Conservation (phyloP, 768 basidiomycete genomes). For the Psilocybe sp. region DNA sequence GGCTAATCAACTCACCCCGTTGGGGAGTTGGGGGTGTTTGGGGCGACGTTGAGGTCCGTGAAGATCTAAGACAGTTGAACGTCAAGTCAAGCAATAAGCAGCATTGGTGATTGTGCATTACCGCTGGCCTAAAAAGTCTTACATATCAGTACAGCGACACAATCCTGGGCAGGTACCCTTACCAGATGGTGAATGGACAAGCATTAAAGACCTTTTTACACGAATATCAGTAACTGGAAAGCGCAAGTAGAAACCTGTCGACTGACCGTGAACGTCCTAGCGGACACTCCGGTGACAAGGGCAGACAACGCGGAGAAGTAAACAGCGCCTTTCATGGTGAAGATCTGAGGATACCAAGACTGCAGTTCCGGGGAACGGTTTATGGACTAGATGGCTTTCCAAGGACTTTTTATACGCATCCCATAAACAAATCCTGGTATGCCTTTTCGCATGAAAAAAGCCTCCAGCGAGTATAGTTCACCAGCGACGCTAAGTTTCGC, state of each 20-base stretch:
- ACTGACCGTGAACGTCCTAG: slow-evolving; percentile 54
- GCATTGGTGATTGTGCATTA: slow-evolving; percentile 10
- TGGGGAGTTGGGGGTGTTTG: slow-evolving; percentile 37
- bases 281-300: slow-evolving; percentile 33
- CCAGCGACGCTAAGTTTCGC: no score
- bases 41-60: slow-evolving; percentile 53
- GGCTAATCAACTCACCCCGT: slow-evolving; percentile 37
- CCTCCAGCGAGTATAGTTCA: no score
- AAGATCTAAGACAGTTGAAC: slow-evolving; percentile 41
- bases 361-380: neutral
- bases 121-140: slow-evolving; percentile 32
- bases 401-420: neutral
- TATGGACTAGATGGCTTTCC: neutral
- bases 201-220: slow-evolving; percentile 46
- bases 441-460: no score
- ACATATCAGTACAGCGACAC: neutral
- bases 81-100: neutral
- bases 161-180: slow-evolving; percentile 7
- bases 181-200: slow-evolving; percentile 73
- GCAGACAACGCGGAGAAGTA: slow-evolving; percentile 20
- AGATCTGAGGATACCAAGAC: neutral
- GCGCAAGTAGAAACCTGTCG: neutral
- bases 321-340: slow-evolving; percentile 27
- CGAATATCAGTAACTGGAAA: neutral
- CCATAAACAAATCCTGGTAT: no score